Base-by-base conservation (phyloP, 2,329 filamentous ascomycete genomes). In the Stachybotrys elegans region DNA sequence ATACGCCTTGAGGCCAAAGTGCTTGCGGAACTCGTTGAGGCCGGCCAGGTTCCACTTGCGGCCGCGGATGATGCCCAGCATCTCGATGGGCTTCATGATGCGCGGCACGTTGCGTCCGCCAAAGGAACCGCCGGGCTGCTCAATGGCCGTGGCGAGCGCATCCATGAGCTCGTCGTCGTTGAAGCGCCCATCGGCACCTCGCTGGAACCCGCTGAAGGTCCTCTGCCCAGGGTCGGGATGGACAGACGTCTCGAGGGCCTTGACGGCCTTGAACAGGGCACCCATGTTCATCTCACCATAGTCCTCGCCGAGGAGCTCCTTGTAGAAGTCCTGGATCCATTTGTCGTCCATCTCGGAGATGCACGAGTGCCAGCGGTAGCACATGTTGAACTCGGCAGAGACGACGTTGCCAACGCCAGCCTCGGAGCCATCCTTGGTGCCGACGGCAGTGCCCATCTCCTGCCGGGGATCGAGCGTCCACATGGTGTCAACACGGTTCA, bases 341-440 rank as follows among this genome's bases (percentile, higher is more conserved):
- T 82, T 74, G 57, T 93, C 88, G 55, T 95, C 89, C 50, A 79
- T 81, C 46, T 81, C 77, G 0, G 59, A 79, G 53, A 93, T 86
- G 53, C 84, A 83, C 4, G 87, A 88, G 68, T 94, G 88, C 88
- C 88, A 94, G 50, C 88, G 77, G 62, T 95, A 94, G 52, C 86
- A 85, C 9, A 95, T 73, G 58, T 93, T 94, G 72, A 95, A 95
- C 67, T 95, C 89, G 4, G 86, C 87, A 0, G 87, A 92, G 5
- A 92, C 87, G 51, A 86, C 82, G 56, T 93, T 94, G 41, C 89
- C 89, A 0, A 86, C 79, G 34, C 87, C 89, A 20, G 81, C 75
- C 36, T 86, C 80, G 0, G 84, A 78, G 1, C 79, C 76, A 2
- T 76, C 63, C 23, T 73, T 71, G 8, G 72, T 82, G 50, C 71